phyloP scores from a whole-genome alignment of 306 rosid species.

The Delonix regia region DNA sequence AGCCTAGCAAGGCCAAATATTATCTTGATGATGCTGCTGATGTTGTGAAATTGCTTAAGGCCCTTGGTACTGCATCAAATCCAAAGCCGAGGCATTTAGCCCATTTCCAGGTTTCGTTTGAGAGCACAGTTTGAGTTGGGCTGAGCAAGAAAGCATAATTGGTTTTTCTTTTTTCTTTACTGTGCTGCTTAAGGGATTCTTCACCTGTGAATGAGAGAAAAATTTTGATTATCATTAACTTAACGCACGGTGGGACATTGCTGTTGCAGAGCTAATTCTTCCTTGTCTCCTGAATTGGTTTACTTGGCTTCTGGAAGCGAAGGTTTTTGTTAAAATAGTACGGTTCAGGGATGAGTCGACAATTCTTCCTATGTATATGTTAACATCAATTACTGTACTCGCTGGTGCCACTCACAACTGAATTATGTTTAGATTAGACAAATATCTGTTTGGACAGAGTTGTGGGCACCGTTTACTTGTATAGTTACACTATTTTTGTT shows the following conservation, averaged over 20 bases:
- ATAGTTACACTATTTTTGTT: constrained; percentile 55
- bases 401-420: constrained; percentile 46
- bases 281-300: constrained; percentile 37
- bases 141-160: constrained; percentile 26
- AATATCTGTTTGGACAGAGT: constrained; percentile 32
- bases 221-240: constrained; percentile 38
- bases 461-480: constrained; percentile 57
- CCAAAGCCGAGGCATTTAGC: constrained; percentile 69
- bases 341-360: constrained; percentile 48
- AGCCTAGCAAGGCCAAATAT: constrained; percentile 91
- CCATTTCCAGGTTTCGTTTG: constrained; percentile 75
- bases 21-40: constrained; percentile 71
- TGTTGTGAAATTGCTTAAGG: constrained; percentile 67
- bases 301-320: constrained; percentile 18
- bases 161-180: constrained; percentile 13
- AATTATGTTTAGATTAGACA: constrained; percentile 38
- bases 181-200: constrained; percentile 36
- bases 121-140: constrained; percentile 57
- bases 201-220: constrained; percentile 36
- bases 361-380: constrained; percentile 61
- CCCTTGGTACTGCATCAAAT: constrained; percentile 68
- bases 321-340: constrained; percentile 28
- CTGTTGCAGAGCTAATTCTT: constrained; percentile 42
- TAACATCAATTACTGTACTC: constrained; percentile 50
- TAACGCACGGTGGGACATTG: constrained; percentile 35